phyloP scores from a whole-genome alignment of 495 filamentous ascomycete genomes.

The Lepraria neglecta region DNA sequence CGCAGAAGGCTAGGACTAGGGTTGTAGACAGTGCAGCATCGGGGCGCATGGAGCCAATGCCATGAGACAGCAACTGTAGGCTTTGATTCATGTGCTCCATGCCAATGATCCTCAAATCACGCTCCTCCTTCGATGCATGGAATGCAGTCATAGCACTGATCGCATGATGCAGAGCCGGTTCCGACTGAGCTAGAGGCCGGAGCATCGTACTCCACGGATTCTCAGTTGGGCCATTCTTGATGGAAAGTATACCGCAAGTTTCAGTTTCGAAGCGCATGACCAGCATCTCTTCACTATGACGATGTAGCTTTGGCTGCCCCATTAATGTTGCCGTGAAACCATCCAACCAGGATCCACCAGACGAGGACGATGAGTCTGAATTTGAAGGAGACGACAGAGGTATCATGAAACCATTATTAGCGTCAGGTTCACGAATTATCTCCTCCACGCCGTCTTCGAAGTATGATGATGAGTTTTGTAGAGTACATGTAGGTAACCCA shows the following conservation, averaged over 20 bases:
- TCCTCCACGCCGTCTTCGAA: slow-evolving; percentile 56
- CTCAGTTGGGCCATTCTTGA: slow-evolving; percentile 65
- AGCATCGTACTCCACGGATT: slow-evolving; percentile 74
- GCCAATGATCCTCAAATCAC: slow-evolving; percentile 54
- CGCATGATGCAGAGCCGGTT: slow-evolving; percentile 67
- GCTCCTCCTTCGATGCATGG: slow-evolving; percentile 57
- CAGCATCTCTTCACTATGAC: slow-evolving; percentile 57
- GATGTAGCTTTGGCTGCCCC: slow-evolving; percentile 41
- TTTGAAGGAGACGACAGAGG: slow-evolving; percentile 28
- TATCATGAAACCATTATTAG: slow-evolving; percentile 36
- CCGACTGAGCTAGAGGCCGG: slow-evolving; percentile 63
- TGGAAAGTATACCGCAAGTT: slow-evolving; percentile 71
- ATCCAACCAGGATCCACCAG: slow-evolving; percentile 23
- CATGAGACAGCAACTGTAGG: slow-evolving; percentile 51
- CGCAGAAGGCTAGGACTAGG: slow-evolving; percentile 66
- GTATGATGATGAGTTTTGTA: slow-evolving; percentile 26
- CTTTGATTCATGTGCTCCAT: slow-evolving; percentile 69
- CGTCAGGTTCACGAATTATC: slow-evolving; percentile 47
- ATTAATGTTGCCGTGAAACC: slow-evolving; percentile 29
- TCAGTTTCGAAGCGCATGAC: slow-evolving; percentile 60
- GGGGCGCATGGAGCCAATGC: slow-evolving; percentile 54
- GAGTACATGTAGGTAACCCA: neutral
- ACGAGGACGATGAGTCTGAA: slow-evolving; percentile 28
- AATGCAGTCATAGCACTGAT: slow-evolving; percentile 71
- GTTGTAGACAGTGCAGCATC: slow-evolving; percentile 70